phyloP scores from a whole-genome alignment of 2,329 filamentous ascomycete species.

The Zasmidium citrigriseum region DNA sequence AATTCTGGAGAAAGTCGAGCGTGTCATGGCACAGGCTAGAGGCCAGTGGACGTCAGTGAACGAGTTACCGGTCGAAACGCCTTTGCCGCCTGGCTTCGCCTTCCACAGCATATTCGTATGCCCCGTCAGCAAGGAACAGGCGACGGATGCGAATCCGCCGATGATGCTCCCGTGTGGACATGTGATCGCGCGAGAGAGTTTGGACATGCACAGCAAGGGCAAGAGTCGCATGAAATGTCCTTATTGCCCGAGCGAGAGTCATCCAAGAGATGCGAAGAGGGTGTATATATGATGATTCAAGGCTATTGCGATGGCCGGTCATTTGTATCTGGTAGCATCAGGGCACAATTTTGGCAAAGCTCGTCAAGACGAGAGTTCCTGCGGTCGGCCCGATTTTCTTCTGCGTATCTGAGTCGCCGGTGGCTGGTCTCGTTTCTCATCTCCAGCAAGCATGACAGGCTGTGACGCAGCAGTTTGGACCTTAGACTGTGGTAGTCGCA shows the following conservation, averaged over 20 bases:
- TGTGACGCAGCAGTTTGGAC: no score
- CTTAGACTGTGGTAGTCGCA: no score
- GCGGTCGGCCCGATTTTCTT: no score
- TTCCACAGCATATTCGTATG: slow-evolving; percentile 99
- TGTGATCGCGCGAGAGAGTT: slow-evolving; percentile 82
- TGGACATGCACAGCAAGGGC: slow-evolving; percentile 78
- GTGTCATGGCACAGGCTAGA: slow-evolving; percentile 82
- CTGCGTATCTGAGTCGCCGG: no score
- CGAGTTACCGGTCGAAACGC: slow-evolving; percentile 77
- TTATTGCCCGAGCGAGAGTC: slow-evolving; percentile 86
- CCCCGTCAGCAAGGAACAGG: slow-evolving; percentile 94
- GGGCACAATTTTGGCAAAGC: no score
- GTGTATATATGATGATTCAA: slow-evolving; percentile 53
- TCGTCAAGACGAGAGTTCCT: no score
- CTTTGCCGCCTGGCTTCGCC: slow-evolving; percentile 63
- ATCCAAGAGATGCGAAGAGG: slow-evolving; percentile 72
- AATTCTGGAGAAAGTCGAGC: slow-evolving; percentile 82
- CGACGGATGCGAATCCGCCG: slow-evolving; percentile 86
- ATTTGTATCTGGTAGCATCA: no score
- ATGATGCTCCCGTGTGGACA: slow-evolving; percentile 98
- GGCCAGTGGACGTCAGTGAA: slow-evolving; percentile 94
- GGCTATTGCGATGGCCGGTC: no score
- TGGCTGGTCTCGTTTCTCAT: no score
- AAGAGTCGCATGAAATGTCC: slow-evolving; percentile 82
- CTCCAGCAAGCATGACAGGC: no score